Evolutionary conservation across 1,284 basidiomycete species (phyloP).

Genomic region (Apiotrichum veenhuisii): DNA sequence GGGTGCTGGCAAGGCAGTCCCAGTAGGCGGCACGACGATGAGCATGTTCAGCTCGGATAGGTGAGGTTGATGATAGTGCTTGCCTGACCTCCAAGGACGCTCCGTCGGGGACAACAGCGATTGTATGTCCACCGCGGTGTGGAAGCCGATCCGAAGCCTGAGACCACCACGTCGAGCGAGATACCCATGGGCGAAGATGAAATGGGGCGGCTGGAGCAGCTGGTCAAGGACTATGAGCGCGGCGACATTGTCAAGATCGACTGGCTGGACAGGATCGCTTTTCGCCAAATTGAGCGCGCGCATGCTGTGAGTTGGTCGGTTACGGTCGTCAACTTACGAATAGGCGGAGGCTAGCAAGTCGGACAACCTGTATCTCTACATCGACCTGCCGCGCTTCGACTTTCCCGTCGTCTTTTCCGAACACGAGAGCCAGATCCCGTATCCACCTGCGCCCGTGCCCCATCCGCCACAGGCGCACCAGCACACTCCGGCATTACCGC

Average conservation of each 20-base stretch:
- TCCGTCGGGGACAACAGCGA: slow-evolving; percentile 86
- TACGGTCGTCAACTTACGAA: neutral
- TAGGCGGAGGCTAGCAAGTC: slow-evolving; percentile 84
- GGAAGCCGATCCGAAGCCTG: slow-evolving; percentile 77
- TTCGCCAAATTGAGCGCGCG: slow-evolving; percentile 87
- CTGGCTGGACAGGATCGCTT: slow-evolving; percentile 91
- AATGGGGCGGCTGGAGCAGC: slow-evolving; percentile 91
- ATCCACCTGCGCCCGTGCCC: slow-evolving; percentile 44
- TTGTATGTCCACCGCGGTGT: slow-evolving; percentile 75
- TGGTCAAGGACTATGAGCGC: slow-evolving; percentile 93
- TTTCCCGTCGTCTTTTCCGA: slow-evolving; percentile 97
- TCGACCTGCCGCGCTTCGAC: slow-evolving; percentile 95
- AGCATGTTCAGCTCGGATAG: slow-evolving; percentile 86
- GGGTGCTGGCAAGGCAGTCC: slow-evolving; percentile 65
- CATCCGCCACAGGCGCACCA: slow-evolving; percentile 29
- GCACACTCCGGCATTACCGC: slow-evolving; percentile 42
- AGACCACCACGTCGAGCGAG: slow-evolving; percentile 83
- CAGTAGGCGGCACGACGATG: slow-evolving; percentile 87
- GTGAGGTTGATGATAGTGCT: slow-evolving; percentile 51
- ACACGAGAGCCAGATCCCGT: slow-evolving; percentile 50
- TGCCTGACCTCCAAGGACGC: slow-evolving; percentile 58
- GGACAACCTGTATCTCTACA: slow-evolving; percentile 84
- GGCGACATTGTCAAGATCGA: slow-evolving; percentile 91
- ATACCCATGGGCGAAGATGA: slow-evolving; percentile 65
- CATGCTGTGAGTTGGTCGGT: slow-evolving; percentile 63